phyloP scores from a whole-genome alignment of 495 filamentous ascomycete genomes.

The Penicillium turbatum region DNA sequence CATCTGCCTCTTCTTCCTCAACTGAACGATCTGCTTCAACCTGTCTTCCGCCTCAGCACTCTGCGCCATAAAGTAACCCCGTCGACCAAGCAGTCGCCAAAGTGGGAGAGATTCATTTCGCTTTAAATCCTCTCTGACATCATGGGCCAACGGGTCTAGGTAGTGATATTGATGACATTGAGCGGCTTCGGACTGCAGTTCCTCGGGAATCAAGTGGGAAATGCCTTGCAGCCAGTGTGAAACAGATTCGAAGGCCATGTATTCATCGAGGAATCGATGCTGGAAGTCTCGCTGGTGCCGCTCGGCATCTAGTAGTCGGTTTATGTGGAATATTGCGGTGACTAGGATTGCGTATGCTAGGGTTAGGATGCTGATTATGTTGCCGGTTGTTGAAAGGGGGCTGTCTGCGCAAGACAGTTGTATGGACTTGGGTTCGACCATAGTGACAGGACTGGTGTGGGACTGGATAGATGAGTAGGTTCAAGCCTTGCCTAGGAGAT shows the following conservation, averaged over 20 bases:
- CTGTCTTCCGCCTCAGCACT: background rate
- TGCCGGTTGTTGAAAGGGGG: background rate
- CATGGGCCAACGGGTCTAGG: background rate
- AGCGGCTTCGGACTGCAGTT: background rate
- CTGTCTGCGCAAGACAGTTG: background rate
- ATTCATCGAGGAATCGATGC: background rate
- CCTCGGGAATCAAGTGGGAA: background rate
- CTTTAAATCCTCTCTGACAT: background rate
- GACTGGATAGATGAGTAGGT: no score
- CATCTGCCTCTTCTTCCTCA: background rate
- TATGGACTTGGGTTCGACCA: no score
- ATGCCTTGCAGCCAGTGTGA: background rate
- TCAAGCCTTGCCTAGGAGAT: no score
- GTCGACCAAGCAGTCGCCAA: background rate
- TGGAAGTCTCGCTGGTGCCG: background rate
- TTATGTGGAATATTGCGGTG: background rate
- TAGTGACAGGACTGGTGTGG: no score
- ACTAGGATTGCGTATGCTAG: background rate
- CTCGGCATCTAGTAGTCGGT: background rate
- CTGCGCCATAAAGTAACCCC: background rate
- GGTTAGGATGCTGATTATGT: background rate
- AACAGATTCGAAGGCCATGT: background rate
- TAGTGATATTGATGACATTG: background rate
- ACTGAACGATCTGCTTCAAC: background rate
- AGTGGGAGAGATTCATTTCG: background rate